Percentiles rank a stretch among this genome's conserved stretches.
phyloP scores from a whole-genome alignment of 331 rosid genomes.

The Acacia concinna region DNA sequence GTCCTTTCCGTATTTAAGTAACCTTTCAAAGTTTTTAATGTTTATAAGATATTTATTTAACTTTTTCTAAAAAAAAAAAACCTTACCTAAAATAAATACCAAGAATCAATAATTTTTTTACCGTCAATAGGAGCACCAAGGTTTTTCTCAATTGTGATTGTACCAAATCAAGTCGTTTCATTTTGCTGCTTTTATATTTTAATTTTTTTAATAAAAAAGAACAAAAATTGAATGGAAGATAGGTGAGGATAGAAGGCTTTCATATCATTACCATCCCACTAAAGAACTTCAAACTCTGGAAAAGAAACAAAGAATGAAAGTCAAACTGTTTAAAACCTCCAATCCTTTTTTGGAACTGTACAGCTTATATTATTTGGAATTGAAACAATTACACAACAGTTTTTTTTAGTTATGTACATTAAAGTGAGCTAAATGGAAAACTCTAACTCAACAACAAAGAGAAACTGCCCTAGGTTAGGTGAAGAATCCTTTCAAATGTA shows the following conservation, averaged over 20 bases:
- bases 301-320: background rate
- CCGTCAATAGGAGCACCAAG: too few species aligned
- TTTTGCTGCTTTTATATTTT: too few species aligned
- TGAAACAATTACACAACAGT: background rate
- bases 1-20: too few species aligned
- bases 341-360: background rate
- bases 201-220: too few species aligned
- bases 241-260: background rate
- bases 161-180: too few species aligned
- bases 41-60: too few species aligned
- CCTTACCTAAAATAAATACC: too few species aligned
- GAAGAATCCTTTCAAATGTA: constrained; percentile 25
- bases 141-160: too few species aligned
- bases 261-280: background rate
- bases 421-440: background rate
- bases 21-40: too few species aligned
- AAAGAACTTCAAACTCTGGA: background rate
- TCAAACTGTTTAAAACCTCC: background rate
- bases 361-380: background rate
- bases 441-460: constrained; percentile 9
- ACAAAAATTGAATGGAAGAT: too few species aligned
- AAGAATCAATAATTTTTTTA: too few species aligned
- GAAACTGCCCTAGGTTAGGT: constrained; percentile 20
- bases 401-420: constrained; percentile 30
- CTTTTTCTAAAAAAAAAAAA: too few species aligned